Percentiles rank a stretch among this genome's conserved stretches.
These are phyloP conservation scores for Atkinsonella texensis DNA, from an alignment of 2,329 filamentous ascomycete genomes.

Conservation along the genomic window DNA sequence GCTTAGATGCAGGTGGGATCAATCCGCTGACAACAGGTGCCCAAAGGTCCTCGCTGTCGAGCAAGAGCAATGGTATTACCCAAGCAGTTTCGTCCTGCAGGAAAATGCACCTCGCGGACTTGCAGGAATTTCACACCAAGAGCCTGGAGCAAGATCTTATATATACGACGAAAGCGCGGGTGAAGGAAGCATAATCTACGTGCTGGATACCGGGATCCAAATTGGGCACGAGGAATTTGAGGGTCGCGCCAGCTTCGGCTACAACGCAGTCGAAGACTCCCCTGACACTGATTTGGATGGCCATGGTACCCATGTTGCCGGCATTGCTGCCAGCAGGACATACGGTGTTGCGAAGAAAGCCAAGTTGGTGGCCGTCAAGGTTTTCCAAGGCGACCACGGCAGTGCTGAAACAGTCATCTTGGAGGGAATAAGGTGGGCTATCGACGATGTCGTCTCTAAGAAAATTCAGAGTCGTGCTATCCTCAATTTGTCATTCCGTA, in stretches of 20 bases:
- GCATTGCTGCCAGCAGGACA: slow-evolving; percentile 30
- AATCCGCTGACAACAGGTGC: too few relatives aligned
- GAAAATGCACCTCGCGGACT: slow-evolving; percentile 30
- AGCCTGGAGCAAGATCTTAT: slow-evolving; percentile 23
- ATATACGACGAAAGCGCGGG: slow-evolving; percentile 30
- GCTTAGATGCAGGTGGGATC: too few relatives aligned
- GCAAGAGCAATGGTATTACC: slow-evolving; percentile 17
- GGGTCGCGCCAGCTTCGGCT: slow-evolving; percentile 27
- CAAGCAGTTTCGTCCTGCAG: slow-evolving; percentile 19
- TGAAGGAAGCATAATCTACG: slow-evolving; percentile 32
- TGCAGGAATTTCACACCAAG: slow-evolving; percentile 30
- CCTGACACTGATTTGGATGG: slow-evolving; percentile 24
- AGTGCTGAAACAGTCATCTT: slow-evolving; percentile 13
- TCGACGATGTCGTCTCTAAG: slow-evolving; percentile 27
- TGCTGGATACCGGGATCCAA: slow-evolving; percentile 43
- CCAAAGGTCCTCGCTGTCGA: slow-evolving; percentile 21
- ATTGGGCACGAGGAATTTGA: slow-evolving; percentile 32
- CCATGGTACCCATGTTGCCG: slow-evolving; percentile 36
- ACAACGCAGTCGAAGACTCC: slow-evolving; percentile 22
- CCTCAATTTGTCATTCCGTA: slow-evolving; percentile 41
- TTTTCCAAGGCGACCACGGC: slow-evolving; percentile 20
- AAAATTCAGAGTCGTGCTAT: slow-evolving; percentile 31
- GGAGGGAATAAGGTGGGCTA: slow-evolving; percentile 26
- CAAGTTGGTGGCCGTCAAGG: slow-evolving; percentile 32
- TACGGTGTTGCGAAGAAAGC: slow-evolving; percentile 35